phyloP scores from a whole-genome alignment of 805 yeast genomes.

The Wickerhamiella hasegawae region DNA sequence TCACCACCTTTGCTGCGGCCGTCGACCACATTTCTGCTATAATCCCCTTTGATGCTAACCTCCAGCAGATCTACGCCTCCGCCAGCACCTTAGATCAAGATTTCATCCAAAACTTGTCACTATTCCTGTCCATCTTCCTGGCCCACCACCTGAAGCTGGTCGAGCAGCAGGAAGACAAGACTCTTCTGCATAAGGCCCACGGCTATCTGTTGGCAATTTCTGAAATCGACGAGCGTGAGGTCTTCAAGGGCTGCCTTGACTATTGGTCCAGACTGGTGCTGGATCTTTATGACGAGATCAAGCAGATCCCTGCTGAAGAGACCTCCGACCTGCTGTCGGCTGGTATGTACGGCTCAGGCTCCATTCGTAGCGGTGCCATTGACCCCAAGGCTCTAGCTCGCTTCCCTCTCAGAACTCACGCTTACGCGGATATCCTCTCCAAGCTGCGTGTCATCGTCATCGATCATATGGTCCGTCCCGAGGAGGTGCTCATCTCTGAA shows the following conservation, averaged over 20 bases:
- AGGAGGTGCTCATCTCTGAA: slow-evolving; percentile 91
- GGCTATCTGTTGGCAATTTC: slow-evolving; percentile 72
- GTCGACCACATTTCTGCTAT: slow-evolving; percentile 53
- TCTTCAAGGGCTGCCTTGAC: slow-evolving; percentile 88
- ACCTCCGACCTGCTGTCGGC: slow-evolving; percentile 21
- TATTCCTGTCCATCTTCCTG: slow-evolving; percentile 77
- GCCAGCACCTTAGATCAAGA: slow-evolving; percentile 82
- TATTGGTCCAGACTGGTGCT: slow-evolving; percentile 85
- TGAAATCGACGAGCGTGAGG: slow-evolving; percentile 84
- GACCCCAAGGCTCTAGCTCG: slow-evolving; percentile 65
- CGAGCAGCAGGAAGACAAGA: slow-evolving; percentile 34
- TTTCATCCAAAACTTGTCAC: slow-evolving; percentile 84
- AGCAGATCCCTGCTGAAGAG: slow-evolving; percentile 56
- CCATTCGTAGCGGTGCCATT: too few relatives aligned
- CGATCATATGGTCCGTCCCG: slow-evolving; percentile 97
- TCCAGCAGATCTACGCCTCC: slow-evolving; percentile 51
- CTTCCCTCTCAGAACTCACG: slow-evolving; percentile 73
- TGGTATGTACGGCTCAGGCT: slow-evolving; percentile 25
- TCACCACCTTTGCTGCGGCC: slow-evolving; percentile 52
- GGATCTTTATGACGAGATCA: slow-evolving; percentile 71
- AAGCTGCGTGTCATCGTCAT: slow-evolving; percentile 82
- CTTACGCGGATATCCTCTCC: slow-evolving; percentile 62
- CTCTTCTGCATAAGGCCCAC: slow-evolving; percentile 54
- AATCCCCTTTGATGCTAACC: slow-evolving; percentile 58
- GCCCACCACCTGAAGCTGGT: slow-evolving; percentile 52